A percentile compares a stretch with the other conserved stretches of the same genome.
phyloP scores from a whole-genome alignment of 192 early-diverging fungal species.

The Podila minutissima region DNA sequence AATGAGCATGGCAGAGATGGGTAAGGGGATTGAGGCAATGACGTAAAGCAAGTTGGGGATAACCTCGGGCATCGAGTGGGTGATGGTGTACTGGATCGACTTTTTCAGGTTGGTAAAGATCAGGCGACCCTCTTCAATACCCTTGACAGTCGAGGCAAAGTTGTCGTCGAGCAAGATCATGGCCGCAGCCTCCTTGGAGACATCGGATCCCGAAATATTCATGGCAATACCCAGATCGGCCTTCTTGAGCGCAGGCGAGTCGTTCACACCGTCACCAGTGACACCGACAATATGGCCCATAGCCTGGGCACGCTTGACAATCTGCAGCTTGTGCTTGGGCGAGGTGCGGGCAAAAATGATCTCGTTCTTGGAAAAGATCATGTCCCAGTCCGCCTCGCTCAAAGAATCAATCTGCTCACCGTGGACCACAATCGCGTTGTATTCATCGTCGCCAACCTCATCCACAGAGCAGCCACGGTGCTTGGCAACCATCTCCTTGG shows the following conservation, averaged over 20 bases:
- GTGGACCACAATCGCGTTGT: slow-evolving; percentile 91
- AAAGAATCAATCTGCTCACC: slow-evolving; percentile 88
- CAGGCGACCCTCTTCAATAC: slow-evolving; percentile 94
- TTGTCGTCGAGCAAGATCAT: slow-evolving; percentile 99
- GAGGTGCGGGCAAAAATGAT: slow-evolving; percentile 97
- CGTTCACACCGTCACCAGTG: slow-evolving; percentile 97
- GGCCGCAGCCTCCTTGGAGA: slow-evolving; percentile 94
- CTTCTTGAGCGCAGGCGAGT: slow-evolving; percentile 96
- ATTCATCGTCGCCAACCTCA: slow-evolving; percentile 81
- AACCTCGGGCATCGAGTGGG: slow-evolving; percentile 94
- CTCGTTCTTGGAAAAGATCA: slow-evolving; percentile 93
- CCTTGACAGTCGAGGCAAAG: slow-evolving; percentile 93
- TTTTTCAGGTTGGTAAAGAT: slow-evolving; percentile 98
- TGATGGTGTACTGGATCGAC: slow-evolving; percentile 90
- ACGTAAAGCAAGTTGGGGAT: slow-evolving; percentile 88
- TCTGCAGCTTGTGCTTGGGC: slow-evolving; percentile 97
- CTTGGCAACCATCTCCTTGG: slow-evolving; percentile 79
- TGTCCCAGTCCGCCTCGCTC: slow-evolving; percentile 89
- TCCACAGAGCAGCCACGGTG: slow-evolving; percentile 68
- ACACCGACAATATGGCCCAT: slow-evolving; percentile 98
- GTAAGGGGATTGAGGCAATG: slow-evolving; percentile 85
- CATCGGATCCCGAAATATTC: slow-evolving; percentile 95
- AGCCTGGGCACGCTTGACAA: slow-evolving; percentile 91
- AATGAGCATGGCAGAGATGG: slow-evolving; percentile 86
- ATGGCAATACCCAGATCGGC: slow-evolving; percentile 98